phyloP scores from a whole-genome alignment of 208 protist species.

The Crithidia brevicula region DNA sequence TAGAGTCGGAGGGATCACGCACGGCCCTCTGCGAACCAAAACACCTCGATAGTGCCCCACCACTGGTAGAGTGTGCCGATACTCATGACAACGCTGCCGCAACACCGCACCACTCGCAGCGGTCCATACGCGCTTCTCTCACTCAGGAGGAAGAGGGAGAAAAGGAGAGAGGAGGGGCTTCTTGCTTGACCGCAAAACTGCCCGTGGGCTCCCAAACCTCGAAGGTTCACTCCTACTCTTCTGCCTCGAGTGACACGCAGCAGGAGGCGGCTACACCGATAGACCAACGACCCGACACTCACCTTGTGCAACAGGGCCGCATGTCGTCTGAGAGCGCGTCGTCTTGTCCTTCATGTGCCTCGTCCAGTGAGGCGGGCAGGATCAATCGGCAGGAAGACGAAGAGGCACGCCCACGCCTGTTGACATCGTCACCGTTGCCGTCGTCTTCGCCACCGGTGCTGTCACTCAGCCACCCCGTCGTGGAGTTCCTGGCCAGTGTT shows the following conservation, averaged over 20 bases:
- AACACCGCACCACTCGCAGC: not conserved
- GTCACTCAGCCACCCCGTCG: slow-evolving; percentile 59
- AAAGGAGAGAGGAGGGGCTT: too few species aligned
- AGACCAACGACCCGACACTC: not conserved
- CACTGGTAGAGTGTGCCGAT: not conserved
- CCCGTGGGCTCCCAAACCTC: too few species aligned
- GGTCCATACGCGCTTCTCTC: not conserved
- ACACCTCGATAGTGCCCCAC: not conserved
- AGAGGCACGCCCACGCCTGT: not conserved
- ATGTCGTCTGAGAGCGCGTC: not conserved
- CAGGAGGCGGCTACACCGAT: slow-evolving; percentile 15
- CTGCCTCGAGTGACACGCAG: slow-evolving; percentile 21
- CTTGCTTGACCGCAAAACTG: too few species aligned
- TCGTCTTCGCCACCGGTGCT: slow-evolving; percentile 8
- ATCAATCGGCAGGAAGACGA: not conserved
- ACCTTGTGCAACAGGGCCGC: not conserved
- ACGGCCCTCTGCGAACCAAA: not conserved
- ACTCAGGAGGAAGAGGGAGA: too few species aligned
- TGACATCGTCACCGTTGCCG: not conserved
- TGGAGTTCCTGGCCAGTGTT: slow-evolving; percentile 71
- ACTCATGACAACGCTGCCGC: not conserved
- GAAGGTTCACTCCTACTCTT: too few species aligned
- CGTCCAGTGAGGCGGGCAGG: not conserved
- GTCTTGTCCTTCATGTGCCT: not conserved
- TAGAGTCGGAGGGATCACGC: slow-evolving; percentile 7